A percentile compares a stretch with the other conserved stretches of the same genome.
These are phyloP conservation scores for Jimgerdemannia lactiflua DNA, from an alignment of 192 early-diverging fungal species.

Conservation along the genomic window DNA sequence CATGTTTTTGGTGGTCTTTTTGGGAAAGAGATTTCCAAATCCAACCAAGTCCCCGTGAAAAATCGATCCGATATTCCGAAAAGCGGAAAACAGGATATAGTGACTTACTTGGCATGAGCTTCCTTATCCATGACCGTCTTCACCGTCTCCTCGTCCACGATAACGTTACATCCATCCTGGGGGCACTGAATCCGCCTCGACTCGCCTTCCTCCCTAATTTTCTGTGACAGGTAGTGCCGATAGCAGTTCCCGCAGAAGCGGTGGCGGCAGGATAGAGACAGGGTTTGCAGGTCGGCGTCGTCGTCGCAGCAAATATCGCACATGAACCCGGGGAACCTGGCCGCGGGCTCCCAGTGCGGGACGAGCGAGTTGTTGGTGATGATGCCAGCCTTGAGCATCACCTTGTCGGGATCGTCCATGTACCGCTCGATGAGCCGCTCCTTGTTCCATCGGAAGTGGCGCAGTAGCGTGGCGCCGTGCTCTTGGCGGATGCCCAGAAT, in stretches of 20 bases:
- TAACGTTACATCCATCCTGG: constrained; percentile 67
- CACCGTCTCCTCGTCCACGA: constrained; percentile 83
- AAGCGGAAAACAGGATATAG: not conserved
- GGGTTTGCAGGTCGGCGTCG: constrained; percentile 49
- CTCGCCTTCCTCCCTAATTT: constrained; percentile 89
- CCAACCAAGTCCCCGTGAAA: not conserved
- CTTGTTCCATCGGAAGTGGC: constrained; percentile 85
- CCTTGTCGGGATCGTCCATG: constrained; percentile 66
- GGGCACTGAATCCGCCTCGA: constrained; percentile 86
- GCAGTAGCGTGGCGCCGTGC: constrained; percentile 74
- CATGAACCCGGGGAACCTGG: constrained; percentile 49
- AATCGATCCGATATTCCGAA: not conserved
- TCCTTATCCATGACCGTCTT: constrained; percentile 59
- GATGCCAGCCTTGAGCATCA: constrained; percentile 68
- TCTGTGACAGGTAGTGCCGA: constrained; percentile 76
- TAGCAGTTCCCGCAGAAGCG: constrained; percentile 90
- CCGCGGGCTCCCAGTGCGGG: constrained; percentile 25
- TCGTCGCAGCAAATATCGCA: constrained; percentile 94
- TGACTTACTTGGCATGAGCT: constrained; percentile 56
- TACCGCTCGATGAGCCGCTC: constrained; percentile 77
- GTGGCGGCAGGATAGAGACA: constrained; percentile 85
- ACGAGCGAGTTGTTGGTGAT: constrained; percentile 47
- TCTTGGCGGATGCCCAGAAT: constrained; percentile 62
- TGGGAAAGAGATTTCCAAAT: not conserved
- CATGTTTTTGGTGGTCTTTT: not conserved